Base-by-base conservation (phyloP, 768 basidiomycete genomes). In the Mycena rebaudengoi region DNA sequence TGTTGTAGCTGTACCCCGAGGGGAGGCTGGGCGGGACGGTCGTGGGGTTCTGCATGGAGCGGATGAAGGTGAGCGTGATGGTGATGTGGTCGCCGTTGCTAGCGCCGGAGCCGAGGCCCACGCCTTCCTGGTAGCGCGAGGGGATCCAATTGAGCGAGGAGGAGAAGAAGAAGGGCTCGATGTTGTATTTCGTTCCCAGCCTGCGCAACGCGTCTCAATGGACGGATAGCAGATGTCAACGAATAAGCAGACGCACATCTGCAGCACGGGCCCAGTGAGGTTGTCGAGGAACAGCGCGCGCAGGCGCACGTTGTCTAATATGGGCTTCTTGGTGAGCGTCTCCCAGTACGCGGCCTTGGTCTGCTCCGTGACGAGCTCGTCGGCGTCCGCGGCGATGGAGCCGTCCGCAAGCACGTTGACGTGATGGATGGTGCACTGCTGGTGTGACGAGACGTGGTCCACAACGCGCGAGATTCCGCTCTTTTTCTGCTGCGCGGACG, bases 131-230 rank as follows among this genome's bases (percentile, higher is more conserved):
- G 66, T 86, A 87, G 59, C 86, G 79, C 14, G 85, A 79, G 12
- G 87, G 88, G 67, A 87, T 88, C 85, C 85, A 86, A 44, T 86
- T 85, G 7, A 86, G 70, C 2, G 86, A 85, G 1, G 87, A 88
- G 0, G 86, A 85, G 70, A 88, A 89, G 69, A 85, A 89, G 71
- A 89, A 88, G 0, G 88, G 88, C 64, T 89, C 88, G 59, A 89
- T 77, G 41, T 78, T 77, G 57, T 85, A 87, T 68, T 84, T 82
- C 0, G 81, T 79, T 14, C 87, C 87, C 7, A 88, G 74, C 80
- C 52, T 62, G 45, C 20, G 21, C 28, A n/a, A 32, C 1, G 41
- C 5, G 16, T 14, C 35, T 43, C 13, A 53, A 32, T n/a, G 10
- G 14, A 18, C n/a, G 3, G 37, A 33, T 23, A 21, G 13, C n/a